Conservation (phyloP, 2,329 filamentous ascomycete species). For the Pseudocercospora macadamiae region DNA sequence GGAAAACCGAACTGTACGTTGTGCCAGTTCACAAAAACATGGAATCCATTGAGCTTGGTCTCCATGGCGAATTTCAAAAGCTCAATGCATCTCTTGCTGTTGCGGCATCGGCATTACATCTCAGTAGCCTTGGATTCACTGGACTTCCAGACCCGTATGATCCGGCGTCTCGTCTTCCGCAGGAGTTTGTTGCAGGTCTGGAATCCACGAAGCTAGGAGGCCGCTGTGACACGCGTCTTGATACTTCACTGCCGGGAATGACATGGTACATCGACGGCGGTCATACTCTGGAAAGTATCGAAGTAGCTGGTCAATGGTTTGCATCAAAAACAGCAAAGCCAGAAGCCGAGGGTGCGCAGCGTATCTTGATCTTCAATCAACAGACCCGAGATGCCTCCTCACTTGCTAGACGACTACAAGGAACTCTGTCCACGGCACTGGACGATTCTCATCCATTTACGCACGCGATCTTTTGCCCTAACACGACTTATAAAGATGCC, state of each 20-base stretch:
- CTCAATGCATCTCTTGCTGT: slow-evolving; percentile 65
- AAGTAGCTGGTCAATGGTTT: slow-evolving; percentile 78
- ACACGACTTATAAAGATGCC: slow-evolving; percentile 65
- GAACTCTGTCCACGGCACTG: slow-evolving; percentile 53
- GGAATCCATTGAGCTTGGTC: slow-evolving; percentile 56
- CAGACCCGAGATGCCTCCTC: slow-evolving; percentile 76
- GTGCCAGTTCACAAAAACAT: slow-evolving; percentile 54
- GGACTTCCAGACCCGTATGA: slow-evolving; percentile 46
- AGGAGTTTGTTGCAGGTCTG: slow-evolving; percentile 67
- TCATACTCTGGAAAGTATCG: slow-evolving; percentile 83
- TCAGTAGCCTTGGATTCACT: slow-evolving; percentile 50
- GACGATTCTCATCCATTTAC: slow-evolving; percentile 59
- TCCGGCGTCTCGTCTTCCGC: slow-evolving; percentile 54
- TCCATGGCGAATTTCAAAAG: slow-evolving; percentile 66
- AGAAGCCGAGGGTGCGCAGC: slow-evolving; percentile 31
- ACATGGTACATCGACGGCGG: slow-evolving; percentile 86
- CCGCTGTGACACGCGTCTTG: slow-evolving; percentile 71
- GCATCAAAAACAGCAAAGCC: slow-evolving; percentile 45
- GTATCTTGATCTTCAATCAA: slow-evolving; percentile 87
- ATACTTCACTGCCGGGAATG: slow-evolving; percentile 53
- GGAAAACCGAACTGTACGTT: slow-evolving; percentile 51
- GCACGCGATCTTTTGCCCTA: slow-evolving; percentile 79
- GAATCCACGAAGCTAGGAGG: slow-evolving; percentile 71
- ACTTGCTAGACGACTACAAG: slow-evolving; percentile 66
- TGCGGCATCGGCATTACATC: slow-evolving; percentile 61